phyloP scores from a whole-genome alignment of 2,329 filamentous ascomycete species.

The Neophaeococcomyces mojaviensis region DNA sequence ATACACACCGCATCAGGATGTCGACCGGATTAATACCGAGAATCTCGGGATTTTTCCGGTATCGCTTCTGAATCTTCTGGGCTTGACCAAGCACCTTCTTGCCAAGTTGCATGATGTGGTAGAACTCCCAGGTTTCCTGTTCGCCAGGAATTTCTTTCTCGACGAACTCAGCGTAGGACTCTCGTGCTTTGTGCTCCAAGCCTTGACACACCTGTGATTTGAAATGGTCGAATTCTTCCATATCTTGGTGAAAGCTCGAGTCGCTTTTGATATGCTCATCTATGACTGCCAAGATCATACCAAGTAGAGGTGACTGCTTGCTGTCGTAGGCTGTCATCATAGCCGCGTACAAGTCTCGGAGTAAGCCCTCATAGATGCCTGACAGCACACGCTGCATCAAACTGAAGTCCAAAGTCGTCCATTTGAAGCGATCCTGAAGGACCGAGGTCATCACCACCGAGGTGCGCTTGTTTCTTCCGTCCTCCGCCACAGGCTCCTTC shows the following conservation, averaged over 20 bases:
- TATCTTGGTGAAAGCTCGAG: constrained; percentile 61
- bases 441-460: constrained; percentile 37
- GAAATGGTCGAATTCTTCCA: constrained; percentile 66
- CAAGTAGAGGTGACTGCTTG: constrained; percentile 65
- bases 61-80: constrained; percentile 85
- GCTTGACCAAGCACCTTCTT: constrained; percentile 78
- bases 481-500: constrained; percentile 62
- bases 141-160: constrained; percentile 71
- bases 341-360: constrained; percentile 81
- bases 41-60: constrained; percentile 77
- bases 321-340: constrained; percentile 80
- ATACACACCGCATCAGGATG: constrained; percentile 72
- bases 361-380: constrained; percentile 68
- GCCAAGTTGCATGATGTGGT: constrained; percentile 80
- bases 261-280: constrained; percentile 77
- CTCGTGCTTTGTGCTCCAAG: constrained; percentile 64
- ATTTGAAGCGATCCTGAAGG: constrained; percentile 53
- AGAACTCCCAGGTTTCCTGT: constrained; percentile 81
- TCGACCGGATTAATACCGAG: constrained; percentile 65
- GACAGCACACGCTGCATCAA: constrained; percentile 68
- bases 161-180: constrained; percentile 73
- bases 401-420: constrained; percentile 62
- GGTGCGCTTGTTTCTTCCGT: constrained; percentile 49
- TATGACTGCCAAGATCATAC: constrained; percentile 70
- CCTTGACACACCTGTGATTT: constrained; percentile 63